These are phyloP conservation scores for Agrostemma githago DNA, from an alignment of 148 eudicot genomes.

Conservation along the genomic window DNA sequence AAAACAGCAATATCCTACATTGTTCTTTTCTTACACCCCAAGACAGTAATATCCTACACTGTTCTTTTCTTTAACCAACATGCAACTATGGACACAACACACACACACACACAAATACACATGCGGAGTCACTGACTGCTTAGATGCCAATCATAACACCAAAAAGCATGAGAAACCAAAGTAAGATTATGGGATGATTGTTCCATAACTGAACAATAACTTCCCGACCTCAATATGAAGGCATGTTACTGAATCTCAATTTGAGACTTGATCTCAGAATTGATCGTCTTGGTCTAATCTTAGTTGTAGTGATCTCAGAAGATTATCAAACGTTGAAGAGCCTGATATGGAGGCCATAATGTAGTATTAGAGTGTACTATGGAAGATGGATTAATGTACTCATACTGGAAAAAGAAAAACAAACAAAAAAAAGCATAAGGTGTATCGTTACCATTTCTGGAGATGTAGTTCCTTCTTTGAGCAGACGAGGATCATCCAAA, in stretches of 20 bases:
- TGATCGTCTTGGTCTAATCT: too few species aligned
- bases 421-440: neutral
- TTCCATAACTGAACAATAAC: neutral
- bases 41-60: neutral
- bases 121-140: too few species aligned
- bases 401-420: neutral
- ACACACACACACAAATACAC: too few species aligned
- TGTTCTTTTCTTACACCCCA: neutral
- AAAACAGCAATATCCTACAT: neutral
- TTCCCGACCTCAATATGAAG: neutral
- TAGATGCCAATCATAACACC: neutral
- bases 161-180: neutral
- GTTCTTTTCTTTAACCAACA: neutral
- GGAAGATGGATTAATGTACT: neutral
- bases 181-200: neutral
- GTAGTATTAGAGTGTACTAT: neutral
- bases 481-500: conserved; percentile 88
- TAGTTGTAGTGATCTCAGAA: too few species aligned
- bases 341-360: neutral
- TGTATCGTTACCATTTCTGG: conserved; percentile 48
- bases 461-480: conserved; percentile 46
- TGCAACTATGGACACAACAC: too few species aligned
- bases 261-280: too few species aligned
- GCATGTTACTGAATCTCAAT: too few species aligned
- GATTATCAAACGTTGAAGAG: neutral